A percentile compares a stretch with the other conserved stretches of the same genome.
These are phyloP conservation scores for Trichoderma semiorbis DNA, from an alignment of 2,329 filamentous ascomycete species.

Conservation along the genomic window DNA sequence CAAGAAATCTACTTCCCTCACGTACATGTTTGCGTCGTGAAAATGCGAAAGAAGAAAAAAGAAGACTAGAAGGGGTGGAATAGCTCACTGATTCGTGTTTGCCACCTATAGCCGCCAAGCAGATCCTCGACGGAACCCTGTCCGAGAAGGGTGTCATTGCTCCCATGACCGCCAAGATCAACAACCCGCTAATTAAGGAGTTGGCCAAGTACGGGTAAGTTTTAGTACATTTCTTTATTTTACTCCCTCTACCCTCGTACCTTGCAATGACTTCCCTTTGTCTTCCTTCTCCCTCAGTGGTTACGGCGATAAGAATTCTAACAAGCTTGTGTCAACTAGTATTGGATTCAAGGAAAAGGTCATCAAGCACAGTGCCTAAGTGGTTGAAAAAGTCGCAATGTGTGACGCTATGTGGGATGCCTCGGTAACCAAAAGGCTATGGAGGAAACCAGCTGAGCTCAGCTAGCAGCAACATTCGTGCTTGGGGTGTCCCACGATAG, in stretches of 20 bases:
- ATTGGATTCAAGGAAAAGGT: neutral
- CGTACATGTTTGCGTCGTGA: neutral
- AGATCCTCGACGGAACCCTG: conserved; percentile 73
- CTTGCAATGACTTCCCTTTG: too few species aligned
- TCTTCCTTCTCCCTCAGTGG: too few species aligned
- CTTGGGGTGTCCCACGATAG: neutral
- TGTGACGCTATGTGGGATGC: neutral
- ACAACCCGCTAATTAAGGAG: conserved; percentile 69
- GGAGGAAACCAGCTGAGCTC: neutral
- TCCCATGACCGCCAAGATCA: conserved; percentile 44
- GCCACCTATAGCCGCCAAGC: conserved; percentile 60
- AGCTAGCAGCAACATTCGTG: neutral
- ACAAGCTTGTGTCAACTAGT: neutral
- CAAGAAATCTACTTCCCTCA: neutral
- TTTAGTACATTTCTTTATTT: neutral
- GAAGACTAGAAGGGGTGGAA: neutral
- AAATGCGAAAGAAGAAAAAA: neutral
- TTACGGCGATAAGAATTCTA: neutral
- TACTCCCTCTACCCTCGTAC: neutral
- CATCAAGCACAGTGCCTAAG: neutral
- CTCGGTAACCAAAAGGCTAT: neutral
- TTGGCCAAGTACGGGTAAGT: conserved; percentile 65
- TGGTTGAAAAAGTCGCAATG: neutral
- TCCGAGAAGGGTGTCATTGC: conserved; percentile 32
- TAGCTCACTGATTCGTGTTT: neutral